phyloP scores from a whole-genome alignment of 2,329 filamentous ascomycete genomes.

The Chrysoporthe austroafricana region DNA sequence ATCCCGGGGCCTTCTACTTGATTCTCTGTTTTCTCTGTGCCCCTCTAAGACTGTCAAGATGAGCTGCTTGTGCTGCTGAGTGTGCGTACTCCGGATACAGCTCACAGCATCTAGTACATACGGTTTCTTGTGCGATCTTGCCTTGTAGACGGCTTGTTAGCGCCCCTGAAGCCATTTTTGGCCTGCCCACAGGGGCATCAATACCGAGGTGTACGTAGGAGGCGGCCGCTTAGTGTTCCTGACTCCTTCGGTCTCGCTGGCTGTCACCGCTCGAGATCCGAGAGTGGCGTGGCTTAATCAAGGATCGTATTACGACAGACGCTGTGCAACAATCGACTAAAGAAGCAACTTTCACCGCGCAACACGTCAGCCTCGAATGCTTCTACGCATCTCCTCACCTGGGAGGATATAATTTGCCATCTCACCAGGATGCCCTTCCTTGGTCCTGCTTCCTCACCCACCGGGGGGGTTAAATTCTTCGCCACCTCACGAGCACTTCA shows the following conservation, averaged over 20 bases:
- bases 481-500: neutral
- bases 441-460: neutral
- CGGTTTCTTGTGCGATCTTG: no score
- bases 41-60: no score
- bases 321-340: no score
- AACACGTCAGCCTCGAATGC: neutral
- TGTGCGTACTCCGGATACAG: no score
- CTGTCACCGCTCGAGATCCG: neutral
- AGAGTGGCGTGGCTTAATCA: neutral
- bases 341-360: no score
- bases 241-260: neutral
- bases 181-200: neutral
- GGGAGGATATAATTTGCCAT: neutral
- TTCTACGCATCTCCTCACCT: neutral
- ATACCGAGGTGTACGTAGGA: neutral
- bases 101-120: no score
- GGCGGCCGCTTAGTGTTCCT: neutral
- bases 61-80: no score
- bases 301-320: neutral
- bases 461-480: neutral
- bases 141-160: no score
- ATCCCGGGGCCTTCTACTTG: no score
- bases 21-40: no score
- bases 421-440: neutral
- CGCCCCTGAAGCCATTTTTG: neutral